These are phyloP conservation scores for Mariannaea sp. DNA, from an alignment of 2,329 filamentous ascomycete species.

Conservation along the genomic window DNA sequence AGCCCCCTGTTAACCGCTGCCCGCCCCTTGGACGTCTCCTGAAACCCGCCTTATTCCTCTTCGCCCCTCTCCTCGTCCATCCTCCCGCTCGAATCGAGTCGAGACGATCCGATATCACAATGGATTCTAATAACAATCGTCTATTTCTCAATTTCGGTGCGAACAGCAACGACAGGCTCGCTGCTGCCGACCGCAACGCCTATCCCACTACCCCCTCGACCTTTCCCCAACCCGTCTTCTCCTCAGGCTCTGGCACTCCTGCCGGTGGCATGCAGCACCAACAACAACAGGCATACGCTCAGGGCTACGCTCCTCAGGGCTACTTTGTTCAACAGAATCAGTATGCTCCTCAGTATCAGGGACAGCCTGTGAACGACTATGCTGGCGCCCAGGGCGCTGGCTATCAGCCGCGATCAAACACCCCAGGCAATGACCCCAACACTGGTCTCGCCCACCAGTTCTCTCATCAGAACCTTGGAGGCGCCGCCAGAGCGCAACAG, in stretches of 20 bases:
- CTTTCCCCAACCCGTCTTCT: constrained; percentile 87
- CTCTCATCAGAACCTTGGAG: constrained; percentile 90
- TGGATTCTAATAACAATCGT: constrained; percentile 64
- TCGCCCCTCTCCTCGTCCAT: constrained; percentile 26
- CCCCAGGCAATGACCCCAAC: constrained; percentile 78
- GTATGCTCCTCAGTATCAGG: constrained; percentile 53
- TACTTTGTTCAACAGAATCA: constrained; percentile 70
- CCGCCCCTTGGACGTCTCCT: constrained; percentile 37
- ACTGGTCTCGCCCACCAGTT: constrained; percentile 94
- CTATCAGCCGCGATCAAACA: constrained; percentile 60
- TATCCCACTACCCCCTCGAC: constrained; percentile 93
- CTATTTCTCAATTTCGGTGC: constrained; percentile 67
- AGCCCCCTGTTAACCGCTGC: constrained; percentile 27
- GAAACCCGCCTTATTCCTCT: constrained; percentile 36
- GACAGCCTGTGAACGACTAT: constrained; percentile 54
- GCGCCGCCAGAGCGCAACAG: constrained; percentile 69
- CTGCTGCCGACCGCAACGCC: constrained; percentile 66
- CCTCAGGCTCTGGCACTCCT: constrained; percentile 37
- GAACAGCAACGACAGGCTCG: constrained; percentile 68
- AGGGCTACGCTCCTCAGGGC: constrained; percentile 51
- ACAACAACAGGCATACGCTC: constrained; percentile 52
- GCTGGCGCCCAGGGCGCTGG: constrained; percentile 52
- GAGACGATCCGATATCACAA: constrained; percentile 41
- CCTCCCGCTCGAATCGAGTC: constrained; percentile 29
- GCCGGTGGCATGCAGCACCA: constrained; percentile 42